Evolutionary conservation across 192 early-diverging fungal genomes (phyloP), one percentile per base, ranked within the genome.

Genomic region (Mortierella alpina): DNA sequence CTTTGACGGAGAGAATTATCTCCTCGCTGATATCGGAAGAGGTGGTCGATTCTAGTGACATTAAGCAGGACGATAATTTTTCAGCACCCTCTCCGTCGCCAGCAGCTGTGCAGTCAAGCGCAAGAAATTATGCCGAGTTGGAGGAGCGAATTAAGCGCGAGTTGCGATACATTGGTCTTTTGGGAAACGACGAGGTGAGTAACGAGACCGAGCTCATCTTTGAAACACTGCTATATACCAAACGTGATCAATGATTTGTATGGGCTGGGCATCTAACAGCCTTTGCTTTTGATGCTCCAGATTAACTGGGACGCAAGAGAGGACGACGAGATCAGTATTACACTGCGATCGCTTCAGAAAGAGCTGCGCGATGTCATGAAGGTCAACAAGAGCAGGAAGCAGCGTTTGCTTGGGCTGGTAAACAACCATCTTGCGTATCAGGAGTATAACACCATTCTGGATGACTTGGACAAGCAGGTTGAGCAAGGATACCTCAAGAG

Each of bases 401-500:
- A 80, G 41, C 78, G 86, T 18, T 78, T 98, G 40, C 77, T 91
- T 14, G 86, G 92, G 4, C 84, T 92, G 6, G 93, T 95, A 6
- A 85, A 88, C 52, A 86, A 91, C 44, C 91, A 92, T 68, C 89
- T 95, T 48, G 94, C 89, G 5, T 95, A 87, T 76, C 95, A 97
- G 69, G 93, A 98, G 83, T 98, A 95, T 84, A 91, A 89, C 39
- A 86, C 90, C 40, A 91, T 97, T 17, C 82, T 97, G 64, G 96
- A 97, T 63, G 93, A 94, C 59, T 85, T 96, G 42, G 95, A 97
- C 73, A 93, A 92, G 76, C 93, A 94, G 79, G 92, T 98, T 18
- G 96, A 97, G 74, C 90, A 92, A 74, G 89, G 90, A 73, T 98
- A 95, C 70, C 76, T 92, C 23, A 95, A 95, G 82, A 88, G 96